Base-by-base conservation (phyloP, 495 filamentous ascomycete species). In the Cladorrhinum samala region DNA sequence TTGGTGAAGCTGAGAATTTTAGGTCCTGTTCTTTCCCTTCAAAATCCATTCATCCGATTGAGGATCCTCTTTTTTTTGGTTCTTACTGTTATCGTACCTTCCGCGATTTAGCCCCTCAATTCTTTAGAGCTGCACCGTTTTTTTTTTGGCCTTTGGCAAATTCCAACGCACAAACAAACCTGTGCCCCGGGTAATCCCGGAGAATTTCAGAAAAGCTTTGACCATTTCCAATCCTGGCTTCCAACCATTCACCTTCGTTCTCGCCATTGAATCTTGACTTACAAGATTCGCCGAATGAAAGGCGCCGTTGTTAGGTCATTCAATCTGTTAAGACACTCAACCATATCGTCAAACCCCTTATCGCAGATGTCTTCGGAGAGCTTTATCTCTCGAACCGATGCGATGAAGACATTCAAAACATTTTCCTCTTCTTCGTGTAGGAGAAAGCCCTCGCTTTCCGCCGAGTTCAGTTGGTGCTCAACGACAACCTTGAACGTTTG, bases 131-230 rank as follows among this genome's bases (percentile, higher is more conserved):
- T n/a, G n/a, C n/a, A n/a, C n/a, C n/a, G n/a, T n/a, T n/a, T n/a
- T n/a, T 33, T 5, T 11, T 33, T 11, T 6, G 27, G 27, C 11
- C 27, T 11, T 33, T 33, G 27, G 11, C 27, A 5, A 33, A 33
- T 33, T 33, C 27, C 20, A 20, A 14, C 16, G 9, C n/a, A 8
- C 19, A 36, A 27, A 18, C n/a, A 30, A 18, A 2, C 40, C 53
- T 25, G 49, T 55, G 53, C 2, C 49, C 57, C 57, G 57, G 57
- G 57, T 60, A 60, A 60, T 60, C 52, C 52, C 57, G 57, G 57
- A 60, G 49, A 52, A 56, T 50, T 37, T 27, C 40, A 14, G 17
- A 50, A 52, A 18, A 57, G 54, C 49, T 56, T 40, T 49, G 47
- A 49, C 30, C 47, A 38, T 39, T 41, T 33, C n/a, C 48, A 36